Base-by-base conservation (phyloP, 2,329 filamentous ascomycete genomes). In the Beauveria scarabaeidicola region DNA sequence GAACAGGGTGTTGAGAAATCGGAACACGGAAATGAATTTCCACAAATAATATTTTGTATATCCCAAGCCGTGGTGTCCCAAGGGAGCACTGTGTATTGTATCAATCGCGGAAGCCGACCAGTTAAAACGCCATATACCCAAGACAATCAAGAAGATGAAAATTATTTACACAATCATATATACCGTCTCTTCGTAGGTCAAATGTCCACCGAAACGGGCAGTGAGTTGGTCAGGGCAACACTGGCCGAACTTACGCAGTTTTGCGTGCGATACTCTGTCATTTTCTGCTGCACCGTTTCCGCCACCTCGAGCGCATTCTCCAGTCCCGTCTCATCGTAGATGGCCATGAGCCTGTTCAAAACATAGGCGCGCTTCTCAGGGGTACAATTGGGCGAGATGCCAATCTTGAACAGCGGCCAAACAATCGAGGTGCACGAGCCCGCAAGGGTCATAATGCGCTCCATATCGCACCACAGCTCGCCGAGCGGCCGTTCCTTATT, bases 341-440 rank as follows among this genome's bases (percentile, higher is more conserved):
- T 73, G 10, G 74, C 74, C 48, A 72, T 66, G 43, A 81, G 68
- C n/a, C 78, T 70, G 19, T 74, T 73, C 15, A 80, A 67, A 1
- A 77, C 74, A 50, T 79, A 81, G 3, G 70, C 67, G 52, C 74
- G 75, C 64, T 74, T 74, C 52, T 73, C 69, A 3, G 66, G 63
- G 1, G 73, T 72, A 61, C 77, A 79, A 3, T 73, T 74, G 1
- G 77, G 76, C 21, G 77, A 78, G 66, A 78, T 74, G 57, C 78
- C 78, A 8, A 78, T 72, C 11, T 76, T 73, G 59, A 78, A 81
- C 3, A 81, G 70, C 5, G 78, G 78, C 78, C 77, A 80, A 43
- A 81, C 74, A 9, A 79, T 72, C 17, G 76, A 75, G 62, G 78
- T 77, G 25, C 77, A 77, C 1, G 77, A 74, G 9, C 77, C 78